Evolutionary conservation across 192 early-diverging fungal genomes (phyloP).

Genomic region (Rhizophagus clarus): DNA sequence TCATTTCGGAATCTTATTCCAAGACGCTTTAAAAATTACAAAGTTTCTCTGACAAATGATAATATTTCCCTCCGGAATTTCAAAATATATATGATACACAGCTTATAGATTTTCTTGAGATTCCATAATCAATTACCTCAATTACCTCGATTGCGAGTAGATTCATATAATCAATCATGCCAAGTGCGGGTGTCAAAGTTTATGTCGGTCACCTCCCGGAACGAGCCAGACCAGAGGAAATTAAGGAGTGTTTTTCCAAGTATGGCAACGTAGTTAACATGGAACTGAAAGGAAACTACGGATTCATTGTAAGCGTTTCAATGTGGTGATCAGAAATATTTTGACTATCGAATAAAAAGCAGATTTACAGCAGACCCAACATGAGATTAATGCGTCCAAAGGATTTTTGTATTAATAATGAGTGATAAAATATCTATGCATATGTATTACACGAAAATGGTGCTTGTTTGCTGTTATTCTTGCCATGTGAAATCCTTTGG

Average conservation of each 20-base stretch:
- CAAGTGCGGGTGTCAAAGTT: slow-evolving; percentile 27
- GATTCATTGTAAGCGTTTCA: slow-evolving; percentile 35
- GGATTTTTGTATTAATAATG: neutral
- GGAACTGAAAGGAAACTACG: slow-evolving; percentile 32
- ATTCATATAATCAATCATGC: slow-evolving; percentile 2
- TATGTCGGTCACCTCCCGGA: slow-evolving; percentile 34
- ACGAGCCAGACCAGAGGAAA: slow-evolving; percentile 34
- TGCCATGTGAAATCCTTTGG: slow-evolving; percentile 25
- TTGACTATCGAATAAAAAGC: neutral
- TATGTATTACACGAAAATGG: neutral
- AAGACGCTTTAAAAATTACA: too few relatives aligned
- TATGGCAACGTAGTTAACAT: slow-evolving; percentile 35
- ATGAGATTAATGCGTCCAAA: slow-evolving; percentile 21
- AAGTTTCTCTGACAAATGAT: neutral
- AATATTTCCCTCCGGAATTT: neutral
- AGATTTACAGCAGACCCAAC: neutral
- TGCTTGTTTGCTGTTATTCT: neutral
- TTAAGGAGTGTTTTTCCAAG: slow-evolving; percentile 32
- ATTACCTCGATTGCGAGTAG: slow-evolving; percentile 1
- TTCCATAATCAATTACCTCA: slow-evolving; percentile 16
- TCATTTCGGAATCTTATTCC: neutral
- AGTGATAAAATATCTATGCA: neutral
- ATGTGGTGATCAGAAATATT: slow-evolving; percentile 5
- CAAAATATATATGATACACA: neutral
- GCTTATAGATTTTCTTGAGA: slow-evolving; percentile 12